Evolutionary conservation across 2,329 filamentous ascomycete species (phyloP), one percentile per base, ranked within the genome.

Genomic region (Macrophomina pseudophaseolina): DNA sequence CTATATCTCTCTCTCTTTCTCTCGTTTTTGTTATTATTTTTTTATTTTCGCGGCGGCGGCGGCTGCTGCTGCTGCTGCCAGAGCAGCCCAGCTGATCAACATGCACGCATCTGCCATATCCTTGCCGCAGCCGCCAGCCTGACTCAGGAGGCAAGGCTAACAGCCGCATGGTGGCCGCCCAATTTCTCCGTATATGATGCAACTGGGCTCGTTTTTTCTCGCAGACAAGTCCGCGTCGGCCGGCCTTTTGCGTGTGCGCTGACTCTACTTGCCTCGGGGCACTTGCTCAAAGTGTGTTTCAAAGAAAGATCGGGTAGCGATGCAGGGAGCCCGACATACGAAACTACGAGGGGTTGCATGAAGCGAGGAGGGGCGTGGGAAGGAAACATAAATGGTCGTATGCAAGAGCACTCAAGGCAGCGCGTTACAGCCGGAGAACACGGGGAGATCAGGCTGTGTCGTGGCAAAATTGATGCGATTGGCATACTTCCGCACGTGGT

Each of bases 241-340:
- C 42, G 58, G 30, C 32, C 58, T 49, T 38, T 44, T 49, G n/a
- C 42, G 30, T 38, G 58, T 49, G n/a, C 42, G 30, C 58, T 49
- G 42, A 49, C 58, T 62, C 44, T 62, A 44, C 16, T 16, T 11
- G 8, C 42, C n/a, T 54, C 9, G 40, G 44, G 32, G 12, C 28
- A 49, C 49, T 62, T 49, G 58, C 44, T 49, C 42, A 38, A 8
- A 11, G 5, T 18, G 32, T 30, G 58, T 62, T 62, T 49, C 58
- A 62, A 49, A n/a, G 23, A 23, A 23, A 38, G 6, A 62, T 62
- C 58, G 58, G 58, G 58, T 62, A 62, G 58, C 58, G 9, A 62
- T 62, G 58, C 58, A 62, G 58, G 58, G 32, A 62, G 44, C 58
- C 58, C 58, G 38, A 49, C 46, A 23, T 23, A 23, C 23, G 23